Evolutionary conservation across 2,329 filamentous ascomycete species (phyloP), one percentile per base, ranked within the genome.

Genomic region (Xylaria sp.): DNA sequence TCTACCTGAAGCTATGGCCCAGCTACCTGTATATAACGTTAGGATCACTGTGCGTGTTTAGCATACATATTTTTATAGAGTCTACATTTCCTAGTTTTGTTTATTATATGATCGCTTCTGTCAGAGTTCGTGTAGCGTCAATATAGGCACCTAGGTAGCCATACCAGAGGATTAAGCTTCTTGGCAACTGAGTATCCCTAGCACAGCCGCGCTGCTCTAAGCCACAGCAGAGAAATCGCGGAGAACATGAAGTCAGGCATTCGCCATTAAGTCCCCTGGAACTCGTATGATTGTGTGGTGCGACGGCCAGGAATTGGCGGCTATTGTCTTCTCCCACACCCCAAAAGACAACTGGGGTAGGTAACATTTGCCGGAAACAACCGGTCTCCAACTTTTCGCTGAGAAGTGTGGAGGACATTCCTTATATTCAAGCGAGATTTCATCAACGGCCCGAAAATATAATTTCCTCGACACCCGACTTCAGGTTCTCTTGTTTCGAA

Each of bases 331-430:
- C 23, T 63, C 28, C 20, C 50, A 34, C 61, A 20, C 51, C 52
- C 28, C 28, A 6, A 34, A 62, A n/a, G 34, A 46, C 7, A 18
- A 25, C 59, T 59, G 25, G 63, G 67, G 65, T 69, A 64, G 58
- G 66, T 71, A 44, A 59, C 66, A 71, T 69, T 44, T 63, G 18
- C 64, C 66, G 66, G 66, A 25, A 66, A 64, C 66, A 71, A 64
- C 60, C 69, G 66, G 69, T n/a, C 51, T 20, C 59, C 34, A 31
- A 54, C 52, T 58, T 50, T 23, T 23, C 54, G 15, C 23, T 5
- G 34, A 55, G 18, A 28, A 39, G 50, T 37, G 57, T 34, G 20
- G 44, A 65, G 25, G 20, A 57, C 51, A 56, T 63, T 20, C 13
- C 34, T 61, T 63, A 61, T 70, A 65, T 64, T 8, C 13, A 57